phyloP scores from a whole-genome alignment of 2,329 filamentous ascomycete species.

The Ophiognomonia clavigignenti-juglandacearum region DNA sequence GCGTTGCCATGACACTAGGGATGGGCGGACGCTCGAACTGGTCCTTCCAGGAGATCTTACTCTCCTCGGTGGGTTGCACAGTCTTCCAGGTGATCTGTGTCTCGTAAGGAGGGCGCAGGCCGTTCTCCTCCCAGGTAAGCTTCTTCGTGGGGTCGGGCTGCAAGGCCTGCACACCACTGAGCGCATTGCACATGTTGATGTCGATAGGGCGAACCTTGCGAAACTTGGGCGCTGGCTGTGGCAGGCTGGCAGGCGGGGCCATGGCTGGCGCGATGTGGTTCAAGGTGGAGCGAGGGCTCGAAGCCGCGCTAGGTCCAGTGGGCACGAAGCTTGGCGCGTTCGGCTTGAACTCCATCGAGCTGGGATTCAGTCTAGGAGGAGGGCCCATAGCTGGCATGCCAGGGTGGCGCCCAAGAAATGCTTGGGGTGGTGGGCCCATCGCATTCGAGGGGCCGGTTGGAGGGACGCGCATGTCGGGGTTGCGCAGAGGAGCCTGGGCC shows the following conservation, averaged over 20 bases:
- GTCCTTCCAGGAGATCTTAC: constrained; percentile 68
- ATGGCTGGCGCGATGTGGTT: constrained; percentile 39
- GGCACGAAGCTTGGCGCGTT: constrained; percentile 79
- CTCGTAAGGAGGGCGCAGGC: constrained; percentile 78
- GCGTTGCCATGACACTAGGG: constrained; percentile 57
- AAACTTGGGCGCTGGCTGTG: constrained; percentile 44
- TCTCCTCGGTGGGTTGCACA: constrained; percentile 64
- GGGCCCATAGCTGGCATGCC: constrained; percentile 40
- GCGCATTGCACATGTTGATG: constrained; percentile 60
- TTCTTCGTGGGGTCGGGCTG: constrained; percentile 39
- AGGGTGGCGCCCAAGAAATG: constrained; percentile 50
- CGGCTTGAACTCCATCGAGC: constrained; percentile 73
- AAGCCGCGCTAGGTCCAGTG: constrained; percentile 59
- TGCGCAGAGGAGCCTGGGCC: constrained; percentile 33
- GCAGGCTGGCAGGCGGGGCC: constrained; percentile 32
- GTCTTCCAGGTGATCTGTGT: constrained; percentile 83
- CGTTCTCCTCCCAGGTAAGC: constrained; percentile 68
- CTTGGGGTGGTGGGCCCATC: constrained; percentile 32
- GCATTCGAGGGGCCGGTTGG: constrained; percentile 67
- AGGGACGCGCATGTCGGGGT: constrained; percentile 65
- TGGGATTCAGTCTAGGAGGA: constrained; percentile 57
- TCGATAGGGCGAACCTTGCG: constrained; percentile 71
- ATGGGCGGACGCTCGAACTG: constrained; percentile 68
- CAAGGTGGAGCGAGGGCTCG: constrained; percentile 64
- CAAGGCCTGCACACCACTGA: constrained; percentile 49